A percentile compares a stretch with the other conserved stretches of the same genome.
Evolutionary conservation across 2,329 filamentous ascomycete species (phyloP).

Genomic region (Aureobasidium melanogenum): DNA sequence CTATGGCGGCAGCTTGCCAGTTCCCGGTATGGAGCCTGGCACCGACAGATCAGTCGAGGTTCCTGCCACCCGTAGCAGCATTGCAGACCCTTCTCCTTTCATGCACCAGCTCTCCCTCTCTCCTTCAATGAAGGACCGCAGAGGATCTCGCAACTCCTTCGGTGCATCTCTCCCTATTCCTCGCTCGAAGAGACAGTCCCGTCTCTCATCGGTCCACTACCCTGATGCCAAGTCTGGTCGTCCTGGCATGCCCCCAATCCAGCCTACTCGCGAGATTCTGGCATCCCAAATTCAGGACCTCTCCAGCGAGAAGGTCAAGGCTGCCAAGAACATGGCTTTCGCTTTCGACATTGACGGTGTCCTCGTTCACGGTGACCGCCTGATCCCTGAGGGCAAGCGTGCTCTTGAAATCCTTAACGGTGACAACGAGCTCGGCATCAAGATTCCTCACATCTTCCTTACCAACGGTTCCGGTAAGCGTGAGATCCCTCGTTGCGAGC

Average conservation of each 20-base stretch:
- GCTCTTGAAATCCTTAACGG: conserved; percentile 64
- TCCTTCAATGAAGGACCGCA: conserved; percentile 58
- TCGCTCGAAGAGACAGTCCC: conserved; percentile 58
- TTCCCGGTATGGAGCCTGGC: conserved; percentile 35
- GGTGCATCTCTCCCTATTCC: conserved; percentile 65
- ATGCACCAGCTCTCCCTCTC: conserved; percentile 65
- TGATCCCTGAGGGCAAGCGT: conserved; percentile 59
- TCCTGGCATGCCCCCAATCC: conserved; percentile 50
- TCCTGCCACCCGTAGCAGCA: conserved; percentile 57
- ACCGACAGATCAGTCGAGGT: conserved; percentile 52
- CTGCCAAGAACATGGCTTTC: conserved; percentile 73
- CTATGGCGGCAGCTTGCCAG: conserved; percentile 27
- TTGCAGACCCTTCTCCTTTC: conserved; percentile 58
- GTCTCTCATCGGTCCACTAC: conserved; percentile 54
- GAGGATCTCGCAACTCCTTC: conserved; percentile 67
- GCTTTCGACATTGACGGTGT: conserved; percentile 74
- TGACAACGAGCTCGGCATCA: conserved; percentile 69
- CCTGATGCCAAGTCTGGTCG: conserved; percentile 38
- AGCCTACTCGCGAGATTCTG: conserved; percentile 58
- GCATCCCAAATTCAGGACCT: conserved; percentile 63
- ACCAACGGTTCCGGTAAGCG: conserved; percentile 69
- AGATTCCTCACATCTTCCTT: conserved; percentile 66
- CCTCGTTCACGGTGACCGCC: conserved; percentile 61
- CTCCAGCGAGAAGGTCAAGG: conserved; percentile 54
- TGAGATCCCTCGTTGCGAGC: conserved; percentile 54